Base-by-base conservation (phyloP, 2,329 filamentous ascomycete genomes). In the Botryotinia convoluta region DNA sequence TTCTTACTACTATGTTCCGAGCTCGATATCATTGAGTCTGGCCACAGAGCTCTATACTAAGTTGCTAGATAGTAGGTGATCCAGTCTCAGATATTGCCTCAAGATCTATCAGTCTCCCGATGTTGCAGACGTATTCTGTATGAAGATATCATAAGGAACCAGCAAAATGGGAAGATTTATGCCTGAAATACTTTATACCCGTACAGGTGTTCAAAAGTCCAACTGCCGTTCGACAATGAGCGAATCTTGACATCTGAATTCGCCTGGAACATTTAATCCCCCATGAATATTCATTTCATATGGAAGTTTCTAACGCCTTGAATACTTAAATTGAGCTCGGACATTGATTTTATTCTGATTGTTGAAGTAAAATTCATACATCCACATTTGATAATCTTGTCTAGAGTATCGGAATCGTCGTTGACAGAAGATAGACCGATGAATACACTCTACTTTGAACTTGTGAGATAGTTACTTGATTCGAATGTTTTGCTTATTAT, bases 221-320 rank as follows among this genome's bases (percentile, higher is more conserved):
- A 51, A 14, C 10, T n/a, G 4, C 4, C 9, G 4, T 12, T n/a
- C 22, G 45, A n/a, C 9, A 5, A 51, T 51, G 10, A n/a, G 10
- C 4, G 26, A 51, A 51, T 26, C 10, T 51, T 3, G 22, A 26
- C 22, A 14, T 26, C 22, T 51, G 45, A n/a, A 2, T 5, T 1
- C 22, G 4, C 22, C 45, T 51, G 10, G 22, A 51, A 26, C 4
- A 26, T 51, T n/a, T 12, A 1, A n/a, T 6, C 10, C 22, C 10
- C n/a, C 4, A 5, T 12, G 4, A 26, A 51, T 5, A 1, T 2
- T 14, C 4, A n/a, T 12, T 6, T 51, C 4, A 10, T 12, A 6
- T 10, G 4, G 10, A 12, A 5, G 10, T 26, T 26, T 14, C 4
- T 1, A 51, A 26, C 22, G 45, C 45, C 22, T n/a, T 12, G 22